Evolutionary conservation across 305 asterid genomes (phyloP), one percentile per base, ranked within the genome.

Genomic region (Euphrasia arctica): DNA sequence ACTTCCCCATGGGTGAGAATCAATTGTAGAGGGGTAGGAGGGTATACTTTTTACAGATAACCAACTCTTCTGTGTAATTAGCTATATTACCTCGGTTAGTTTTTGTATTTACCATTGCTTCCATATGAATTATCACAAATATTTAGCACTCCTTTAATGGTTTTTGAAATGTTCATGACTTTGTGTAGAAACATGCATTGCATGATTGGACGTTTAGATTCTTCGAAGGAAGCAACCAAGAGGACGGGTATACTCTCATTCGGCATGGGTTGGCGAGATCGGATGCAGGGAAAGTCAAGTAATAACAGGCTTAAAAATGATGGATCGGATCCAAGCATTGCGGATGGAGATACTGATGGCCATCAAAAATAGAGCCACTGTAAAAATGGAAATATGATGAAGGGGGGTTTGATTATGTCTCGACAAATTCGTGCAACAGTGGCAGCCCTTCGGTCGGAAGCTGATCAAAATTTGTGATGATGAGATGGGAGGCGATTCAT

Each of bases 231-330:
- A 5, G 7, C 42, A 36, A 36, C 42, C 6, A 72, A 75, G 77
- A 83, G 63, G 68, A 47, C 82, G 12, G 83, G 95, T 51, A 60
- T 90, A 31, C 91, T 88, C 67, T 76, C 95, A 0, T 90, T 90
- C 34, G 84, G 89, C 63, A 82, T 90, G 4, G 92, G 92, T 58
- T 88, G 97, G 97, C 82, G 93, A 63, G 97, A 90, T 34, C 73
- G 78, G 67, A 83, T 61, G 67, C 87, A 88, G 91, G 88, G 79
- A 47, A 83, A 81, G 69, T 58, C 82, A 39, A 64, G 70, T 73
- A 63, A 75, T 47, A 71, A 62, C 67, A 80, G 68, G 69, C 45
- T 75, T n/a, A 50, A 67, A 18, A 68, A 54, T 3, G 77, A 76
- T 34, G 80, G 70, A 57, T 58, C 70, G 2, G 75, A 75, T 36